These are phyloP conservation scores for Trametes cubensis DNA, from an alignment of 768 basidiomycete genomes.

Conservation along the genomic window DNA sequence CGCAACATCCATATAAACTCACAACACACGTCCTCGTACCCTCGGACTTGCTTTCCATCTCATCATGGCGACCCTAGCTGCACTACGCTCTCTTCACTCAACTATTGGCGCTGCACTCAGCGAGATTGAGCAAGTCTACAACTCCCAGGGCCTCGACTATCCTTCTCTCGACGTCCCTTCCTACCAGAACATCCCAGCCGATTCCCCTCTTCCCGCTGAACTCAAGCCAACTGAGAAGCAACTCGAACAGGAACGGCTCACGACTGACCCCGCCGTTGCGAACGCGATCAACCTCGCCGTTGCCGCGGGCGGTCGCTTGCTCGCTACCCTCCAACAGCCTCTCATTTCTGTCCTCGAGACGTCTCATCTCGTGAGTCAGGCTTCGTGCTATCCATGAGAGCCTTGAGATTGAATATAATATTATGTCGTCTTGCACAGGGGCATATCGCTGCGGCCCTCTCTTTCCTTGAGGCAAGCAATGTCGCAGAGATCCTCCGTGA, in stretches of 20 bases:
- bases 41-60: no score
- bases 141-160: constrained; percentile 12
- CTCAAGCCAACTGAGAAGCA: no score
- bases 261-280: constrained; percentile 17
- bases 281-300: constrained; percentile 24
- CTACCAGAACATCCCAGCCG: background rate
- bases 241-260: background rate
- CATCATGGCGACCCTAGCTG: constrained; percentile 42
- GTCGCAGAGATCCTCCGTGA: constrained; percentile 68
- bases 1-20: background rate
- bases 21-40: no score
- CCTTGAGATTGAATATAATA: no score
- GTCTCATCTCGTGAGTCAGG: constrained; percentile 52
- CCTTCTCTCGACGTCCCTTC: constrained; percentile 12
- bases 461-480: constrained; percentile 70
- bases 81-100: constrained; percentile 60
- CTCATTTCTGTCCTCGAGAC: constrained; percentile 68
- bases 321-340: constrained; percentile 25
- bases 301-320: constrained; percentile 24
- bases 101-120: constrained; percentile 67
- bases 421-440: constrained; percentile 44
- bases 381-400: no score
- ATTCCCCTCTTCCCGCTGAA: no score
- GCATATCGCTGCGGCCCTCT: constrained; percentile 70
- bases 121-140: constrained; percentile 61